Base-by-base conservation (phyloP, 495 filamentous ascomycete genomes). In the Bacidia gigantensis region DNA sequence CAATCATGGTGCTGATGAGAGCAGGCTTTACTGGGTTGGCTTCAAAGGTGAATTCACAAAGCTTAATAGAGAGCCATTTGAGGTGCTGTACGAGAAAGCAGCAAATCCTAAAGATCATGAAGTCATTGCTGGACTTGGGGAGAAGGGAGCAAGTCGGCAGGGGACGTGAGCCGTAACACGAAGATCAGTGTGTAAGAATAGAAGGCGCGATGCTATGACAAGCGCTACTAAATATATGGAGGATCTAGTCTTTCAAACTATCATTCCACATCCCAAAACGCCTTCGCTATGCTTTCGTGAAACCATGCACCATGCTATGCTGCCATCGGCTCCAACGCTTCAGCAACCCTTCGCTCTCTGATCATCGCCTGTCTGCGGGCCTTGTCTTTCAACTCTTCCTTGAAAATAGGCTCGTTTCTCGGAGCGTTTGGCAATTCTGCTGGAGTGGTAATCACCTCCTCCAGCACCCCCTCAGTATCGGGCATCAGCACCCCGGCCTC, bases 31-130 rank as follows among this genome's bases (percentile, higher is more conserved):
- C 43, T 98, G 94, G 65, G 55, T 98, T 50, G 92, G 87, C 0
- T 95, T 98, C 70, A 88, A 86, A 66, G 92, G 92, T 26, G 84
- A 94, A 60, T 95, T 86, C 69, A 86, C 88, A 79, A 78, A 80
- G 60, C 64, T 94, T 59, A 88, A 82, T 18, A 75, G 84, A 42
- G 89, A 93, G 62, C 87, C 92, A 12, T 69, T 84, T 3, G 85
- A 83, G 53, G 84, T 95, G 56, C 57, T 94, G 45, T 98, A 97
- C 65, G 92, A 98, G 75, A 84, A 87, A 18, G 89, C 92, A 14
- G 82, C 92, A 26, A 95, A 95, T 59, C 90, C 90, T 14, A 74
- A 65, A 50, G 92, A 98, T 69, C 92, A 97, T 70, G 69, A 72
- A 39, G 60, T 71, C 40, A 72, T 76, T 24, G 69, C 66, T 3